Evolutionary conservation across 2,329 filamentous ascomycete genomes (phyloP).

Genomic region (Paracamarosporium sp.): DNA sequence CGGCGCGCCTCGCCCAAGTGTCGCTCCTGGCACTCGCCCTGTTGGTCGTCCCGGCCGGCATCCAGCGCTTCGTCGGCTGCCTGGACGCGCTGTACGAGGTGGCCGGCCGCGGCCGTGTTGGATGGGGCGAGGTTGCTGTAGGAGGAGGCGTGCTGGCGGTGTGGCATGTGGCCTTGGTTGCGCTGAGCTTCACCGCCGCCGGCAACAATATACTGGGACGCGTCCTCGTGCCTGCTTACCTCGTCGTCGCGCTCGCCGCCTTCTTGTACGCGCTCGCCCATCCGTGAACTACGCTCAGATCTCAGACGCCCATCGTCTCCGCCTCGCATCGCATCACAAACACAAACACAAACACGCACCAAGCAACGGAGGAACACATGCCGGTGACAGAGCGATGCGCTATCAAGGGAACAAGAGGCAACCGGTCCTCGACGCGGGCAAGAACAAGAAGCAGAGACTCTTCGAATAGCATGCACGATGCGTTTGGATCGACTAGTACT

Average conservation of each 20-base stretch:
- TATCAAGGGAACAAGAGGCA: no score
- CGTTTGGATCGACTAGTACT: no score
- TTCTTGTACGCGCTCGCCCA: neutral
- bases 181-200: neutral
- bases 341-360: no score
- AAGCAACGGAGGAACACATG: no score
- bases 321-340: no score
- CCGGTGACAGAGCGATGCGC: no score
- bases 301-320: no score
- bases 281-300: no score
- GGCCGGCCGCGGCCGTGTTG: slow-evolving; percentile 20
- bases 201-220: neutral
- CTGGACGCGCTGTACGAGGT: slow-evolving; percentile 22
- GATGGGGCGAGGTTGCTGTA: neutral
- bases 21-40: slow-evolving; percentile 17
- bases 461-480: no score
- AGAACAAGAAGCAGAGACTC: no score
- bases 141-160: slow-evolving; percentile 13
- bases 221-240: neutral
- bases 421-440: no score
- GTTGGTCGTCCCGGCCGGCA: slow-evolving; percentile 17
- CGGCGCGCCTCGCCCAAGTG: slow-evolving; percentile 19
- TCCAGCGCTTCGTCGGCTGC: slow-evolving; percentile 20
- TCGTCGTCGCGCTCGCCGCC: neutral
- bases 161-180: slow-evolving; percentile 22